A percentile compares a stretch with the other conserved stretches of the same genome.
phyloP scores from a whole-genome alignment of 2,329 filamentous ascomycete species.

The Cladobotryum protrusum region DNA sequence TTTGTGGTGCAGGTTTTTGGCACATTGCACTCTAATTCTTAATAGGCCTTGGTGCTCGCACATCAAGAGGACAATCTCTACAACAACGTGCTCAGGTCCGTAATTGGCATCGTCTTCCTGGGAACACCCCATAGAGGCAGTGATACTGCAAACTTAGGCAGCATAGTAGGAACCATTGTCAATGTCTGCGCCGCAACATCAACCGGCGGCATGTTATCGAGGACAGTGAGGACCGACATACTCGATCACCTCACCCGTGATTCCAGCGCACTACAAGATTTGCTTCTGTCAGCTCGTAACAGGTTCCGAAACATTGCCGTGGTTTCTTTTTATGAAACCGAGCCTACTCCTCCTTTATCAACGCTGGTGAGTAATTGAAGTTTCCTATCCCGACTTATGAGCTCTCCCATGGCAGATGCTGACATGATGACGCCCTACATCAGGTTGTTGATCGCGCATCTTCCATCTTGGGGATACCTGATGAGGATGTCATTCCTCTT shows the following conservation, averaged over 20 bases:
- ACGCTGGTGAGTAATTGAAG: no score
- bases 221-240: constrained; percentile 17
- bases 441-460: constrained; percentile 24
- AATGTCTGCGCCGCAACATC: background rate
- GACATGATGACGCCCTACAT: background rate
- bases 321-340: no score
- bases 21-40: background rate
- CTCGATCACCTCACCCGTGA: constrained; percentile 14
- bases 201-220: constrained; percentile 1
- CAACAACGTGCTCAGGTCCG: constrained; percentile 12
- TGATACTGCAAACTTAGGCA: constrained; percentile 16
- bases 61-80: constrained; percentile 14
- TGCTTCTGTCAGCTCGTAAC: constrained; percentile 1
- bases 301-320: no score
- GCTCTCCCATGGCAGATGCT: no score
- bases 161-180: constrained; percentile 12
- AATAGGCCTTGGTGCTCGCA: constrained; percentile 18
- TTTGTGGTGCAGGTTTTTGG: constrained; percentile 2
- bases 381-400: no score
- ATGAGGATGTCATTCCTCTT: constrained; percentile 17
- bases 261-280: constrained; percentile 14
- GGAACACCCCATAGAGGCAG: constrained; percentile 28
- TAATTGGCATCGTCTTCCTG: constrained; percentile 22
- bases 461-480: constrained; percentile 15
- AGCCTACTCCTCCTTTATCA: no score